phyloP scores from a whole-genome alignment of 306 rosid genomes.

The Astragalus membranaceus region DNA sequence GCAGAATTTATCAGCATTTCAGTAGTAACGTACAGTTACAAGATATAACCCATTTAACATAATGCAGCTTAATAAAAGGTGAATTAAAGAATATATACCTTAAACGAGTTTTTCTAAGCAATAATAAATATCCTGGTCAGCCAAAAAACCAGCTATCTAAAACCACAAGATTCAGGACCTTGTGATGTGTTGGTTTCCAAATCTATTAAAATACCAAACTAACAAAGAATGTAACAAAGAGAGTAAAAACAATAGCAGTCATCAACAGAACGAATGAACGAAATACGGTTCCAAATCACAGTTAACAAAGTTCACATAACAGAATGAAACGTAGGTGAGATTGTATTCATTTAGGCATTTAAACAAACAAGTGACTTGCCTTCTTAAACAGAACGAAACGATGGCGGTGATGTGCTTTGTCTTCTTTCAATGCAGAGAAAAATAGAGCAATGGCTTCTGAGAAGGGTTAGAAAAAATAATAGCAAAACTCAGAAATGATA shows the following conservation, averaged over 20 bases:
- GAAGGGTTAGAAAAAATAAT: too few species aligned
- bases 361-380: too few species aligned
- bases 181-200: constrained; percentile 15
- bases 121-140: constrained; percentile 34
- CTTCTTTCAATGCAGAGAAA: too few species aligned
- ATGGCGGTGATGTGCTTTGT: too few species aligned
- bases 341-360: too few species aligned
- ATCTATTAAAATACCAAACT: constrained; percentile 27
- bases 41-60: constrained; percentile 28
- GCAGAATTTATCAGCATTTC: constrained; percentile 27
- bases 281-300: too few species aligned
- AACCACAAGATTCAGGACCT: constrained; percentile 40
- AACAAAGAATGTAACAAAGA: constrained; percentile 35
- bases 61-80: constrained; percentile 30
- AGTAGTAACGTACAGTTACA: constrained; percentile 50
- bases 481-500: too few species aligned
- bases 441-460: too few species aligned
- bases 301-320: too few species aligned
- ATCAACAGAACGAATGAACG: too few species aligned
- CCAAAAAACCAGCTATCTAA: constrained; percentile 39
- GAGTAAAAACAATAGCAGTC: constrained; percentile 30
- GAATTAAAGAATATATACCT: constrained; percentile 51
- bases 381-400: too few species aligned
- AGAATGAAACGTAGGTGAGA: too few species aligned
- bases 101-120: constrained; percentile 29